A percentile compares a stretch with the other conserved stretches of the same genome.
Conservation (phyloP, 1,284 basidiomycete species). For the Cystobasidium slooffiae region DNA sequence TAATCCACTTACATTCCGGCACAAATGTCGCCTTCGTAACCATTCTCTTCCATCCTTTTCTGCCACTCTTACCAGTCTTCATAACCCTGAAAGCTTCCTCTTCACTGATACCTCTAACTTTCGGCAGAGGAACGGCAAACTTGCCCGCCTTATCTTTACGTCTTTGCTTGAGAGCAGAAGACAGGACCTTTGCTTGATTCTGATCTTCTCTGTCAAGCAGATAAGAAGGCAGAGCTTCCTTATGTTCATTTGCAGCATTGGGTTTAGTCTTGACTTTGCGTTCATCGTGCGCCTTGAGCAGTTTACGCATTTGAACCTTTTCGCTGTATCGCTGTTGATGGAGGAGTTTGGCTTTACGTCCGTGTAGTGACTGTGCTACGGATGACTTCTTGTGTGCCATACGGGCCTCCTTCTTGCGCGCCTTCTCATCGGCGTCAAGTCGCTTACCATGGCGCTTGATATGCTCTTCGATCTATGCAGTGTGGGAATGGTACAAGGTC, state of each 20-base stretch:
- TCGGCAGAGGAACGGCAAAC: slow-evolving; percentile 93
- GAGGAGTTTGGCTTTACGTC: slow-evolving; percentile 95
- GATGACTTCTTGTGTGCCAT: slow-evolving; percentile 85
- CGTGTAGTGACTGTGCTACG: slow-evolving; percentile 89
- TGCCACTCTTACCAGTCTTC: slow-evolving; percentile 96
- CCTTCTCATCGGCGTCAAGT: slow-evolving; percentile 60
- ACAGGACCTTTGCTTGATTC: slow-evolving; percentile 95
- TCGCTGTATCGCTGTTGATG: slow-evolving; percentile 95
- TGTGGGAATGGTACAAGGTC: slow-evolving; percentile 1
- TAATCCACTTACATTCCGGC: slow-evolving; percentile 59
- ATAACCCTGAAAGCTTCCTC: slow-evolving; percentile 99
- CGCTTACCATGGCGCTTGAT: slow-evolving; percentile 62
- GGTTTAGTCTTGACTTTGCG: slow-evolving; percentile 84
- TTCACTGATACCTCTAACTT: slow-evolving; percentile 96
- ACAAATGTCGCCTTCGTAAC: slow-evolving; percentile 99
- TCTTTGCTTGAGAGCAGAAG: slow-evolving; percentile 97
- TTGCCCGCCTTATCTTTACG: slow-evolving; percentile 99
- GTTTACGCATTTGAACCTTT: slow-evolving; percentile 99
- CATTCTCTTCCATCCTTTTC: slow-evolving; percentile 98
- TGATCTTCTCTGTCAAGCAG: slow-evolving; percentile 95
- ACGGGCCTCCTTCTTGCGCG: slow-evolving; percentile 89
- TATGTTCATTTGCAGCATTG: slow-evolving; percentile 51
- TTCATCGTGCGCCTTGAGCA: slow-evolving; percentile 98
- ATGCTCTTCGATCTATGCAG: slow-evolving; percentile 36
- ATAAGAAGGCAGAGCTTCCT: slow-evolving; percentile 91